Evolutionary conservation across 129 eudicot species (phyloP).

Genomic region (Ambrosia trifida): DNA sequence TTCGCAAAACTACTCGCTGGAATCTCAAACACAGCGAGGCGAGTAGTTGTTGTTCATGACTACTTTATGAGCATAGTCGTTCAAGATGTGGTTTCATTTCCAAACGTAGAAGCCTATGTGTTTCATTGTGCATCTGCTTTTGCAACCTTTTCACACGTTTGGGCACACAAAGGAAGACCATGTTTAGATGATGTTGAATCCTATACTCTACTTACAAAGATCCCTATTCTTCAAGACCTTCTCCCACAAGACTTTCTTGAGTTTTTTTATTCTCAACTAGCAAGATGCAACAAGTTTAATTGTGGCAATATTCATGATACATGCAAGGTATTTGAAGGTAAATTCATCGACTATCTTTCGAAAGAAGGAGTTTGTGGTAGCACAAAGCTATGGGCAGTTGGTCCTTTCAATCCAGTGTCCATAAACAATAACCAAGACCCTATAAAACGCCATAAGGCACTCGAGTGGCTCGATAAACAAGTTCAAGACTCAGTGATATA

Average conservation of each 20-base stretch:
- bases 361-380: constrained; percentile 19
- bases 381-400: constrained; percentile 51
- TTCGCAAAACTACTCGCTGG: constrained; percentile 27
- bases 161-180: constrained; percentile 49
- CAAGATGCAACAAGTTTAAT: constrained; percentile 4
- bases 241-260: constrained; percentile 30
- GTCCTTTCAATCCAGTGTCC: constrained; percentile 44
- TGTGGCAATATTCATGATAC: constrained; percentile 55
- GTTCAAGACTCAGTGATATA: constrained; percentile 40
- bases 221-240: constrained; percentile 34
- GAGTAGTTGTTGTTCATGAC: constrained; percentile 49
- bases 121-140: constrained; percentile 44
- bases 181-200: constrained; percentile 25
- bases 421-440: background rate
- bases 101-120: constrained; percentile 43
- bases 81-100: constrained; percentile 34
- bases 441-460: constrained; percentile 20
- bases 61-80: constrained; percentile 37
- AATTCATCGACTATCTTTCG: constrained; percentile 34
- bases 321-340: constrained; percentile 50
- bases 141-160: constrained; percentile 18
- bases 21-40: background rate
- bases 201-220: constrained; percentile 11
- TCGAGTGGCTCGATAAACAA: constrained; percentile 55
- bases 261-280: background rate